Conservation (phyloP, 495 filamentous ascomycete genomes). For the Daldinia childiae region DNA sequence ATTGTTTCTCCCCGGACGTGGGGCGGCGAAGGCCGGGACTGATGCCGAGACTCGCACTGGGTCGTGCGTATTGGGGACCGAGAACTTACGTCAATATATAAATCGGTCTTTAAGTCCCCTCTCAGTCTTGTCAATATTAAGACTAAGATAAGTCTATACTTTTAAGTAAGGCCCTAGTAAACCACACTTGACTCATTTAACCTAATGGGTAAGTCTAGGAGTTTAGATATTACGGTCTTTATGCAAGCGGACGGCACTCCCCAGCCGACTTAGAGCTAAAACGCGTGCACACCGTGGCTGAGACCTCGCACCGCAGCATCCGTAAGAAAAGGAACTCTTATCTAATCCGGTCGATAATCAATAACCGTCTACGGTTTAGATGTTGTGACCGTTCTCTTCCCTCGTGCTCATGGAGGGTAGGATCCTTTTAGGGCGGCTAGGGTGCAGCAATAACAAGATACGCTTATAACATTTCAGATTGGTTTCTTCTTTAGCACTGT, state of each 20-base stretch:
- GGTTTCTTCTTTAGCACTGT: slow-evolving; percentile 11
- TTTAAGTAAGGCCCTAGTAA: background rate
- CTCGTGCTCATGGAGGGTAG: slow-evolving; percentile 10
- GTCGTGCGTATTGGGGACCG: slow-evolving; percentile 11
- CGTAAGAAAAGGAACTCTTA: slow-evolving; percentile 4
- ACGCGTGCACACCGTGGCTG: slow-evolving; percentile 39
- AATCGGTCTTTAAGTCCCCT: background rate
- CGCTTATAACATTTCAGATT: slow-evolving; percentile 6
- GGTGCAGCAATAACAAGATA: slow-evolving; percentile 10
- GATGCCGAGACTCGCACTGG: slow-evolving; percentile 24
- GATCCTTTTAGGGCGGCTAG: slow-evolving; percentile 16
- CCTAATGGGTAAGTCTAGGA: background rate
- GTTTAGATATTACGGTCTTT: slow-evolving; percentile 1
- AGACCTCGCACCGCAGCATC: slow-evolving; percentile 36
- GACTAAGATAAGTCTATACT: background rate
- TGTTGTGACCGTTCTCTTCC: background rate
- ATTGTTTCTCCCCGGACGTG: slow-evolving; percentile 12
- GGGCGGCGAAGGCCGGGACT: slow-evolving; percentile 20
- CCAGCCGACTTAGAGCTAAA: slow-evolving; percentile 6
- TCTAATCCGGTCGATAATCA: slow-evolving; percentile 13
- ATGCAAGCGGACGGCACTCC: slow-evolving; percentile 17
- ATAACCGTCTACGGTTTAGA: background rate
- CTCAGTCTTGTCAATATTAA: background rate
- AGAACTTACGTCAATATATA: slow-evolving; percentile 6
- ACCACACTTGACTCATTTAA: background rate